phyloP scores from a whole-genome alignment of 2,329 filamentous ascomycete genomes.

The Sphaerostilbella broomeana region DNA sequence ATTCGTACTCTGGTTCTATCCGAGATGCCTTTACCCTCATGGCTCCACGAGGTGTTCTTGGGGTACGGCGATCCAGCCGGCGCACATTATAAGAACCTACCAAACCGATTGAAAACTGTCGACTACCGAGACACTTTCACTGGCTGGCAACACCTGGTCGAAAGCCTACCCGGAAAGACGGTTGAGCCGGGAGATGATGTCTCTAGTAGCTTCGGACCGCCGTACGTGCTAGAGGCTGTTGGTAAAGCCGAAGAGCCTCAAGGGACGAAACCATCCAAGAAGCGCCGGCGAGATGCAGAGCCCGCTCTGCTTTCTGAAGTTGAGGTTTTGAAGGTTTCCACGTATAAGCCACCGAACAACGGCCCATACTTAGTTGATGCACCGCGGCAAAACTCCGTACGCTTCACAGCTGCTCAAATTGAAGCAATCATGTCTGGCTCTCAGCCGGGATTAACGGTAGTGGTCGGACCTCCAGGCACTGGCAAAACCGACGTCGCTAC shows the following conservation, averaged over 20 bases:
- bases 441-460: slow-evolving; percentile 86
- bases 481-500: slow-evolving; percentile 99
- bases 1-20: slow-evolving; percentile 81
- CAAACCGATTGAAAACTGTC: slow-evolving; percentile 69
- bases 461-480: slow-evolving; percentile 92
- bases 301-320: slow-evolving; percentile 54
- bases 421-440: slow-evolving; percentile 91
- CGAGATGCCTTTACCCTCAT: slow-evolving; percentile 77
- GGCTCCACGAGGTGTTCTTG: slow-evolving; percentile 96
- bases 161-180: slow-evolving; percentile 80
- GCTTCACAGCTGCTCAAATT: slow-evolving; percentile 85
- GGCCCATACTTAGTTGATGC: slow-evolving; percentile 84
- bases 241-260: slow-evolving; percentile 46
- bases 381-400: slow-evolving; percentile 73
- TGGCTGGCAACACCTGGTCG: slow-evolving; percentile 88
- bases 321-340: slow-evolving; percentile 73
- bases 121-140: slow-evolving; percentile 94
- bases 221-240: slow-evolving; percentile 72
- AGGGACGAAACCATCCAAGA: slow-evolving; percentile 65
- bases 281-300: slow-evolving; percentile 74
- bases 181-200: slow-evolving; percentile 71
- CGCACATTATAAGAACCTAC: slow-evolving; percentile 76
- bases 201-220: slow-evolving; percentile 71
- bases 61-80: slow-evolving; percentile 90
- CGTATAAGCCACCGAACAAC: slow-evolving; percentile 81